Conservation (phyloP, 2,329 filamentous ascomycete species). For the Colletotrichum chlorophyti region DNA sequence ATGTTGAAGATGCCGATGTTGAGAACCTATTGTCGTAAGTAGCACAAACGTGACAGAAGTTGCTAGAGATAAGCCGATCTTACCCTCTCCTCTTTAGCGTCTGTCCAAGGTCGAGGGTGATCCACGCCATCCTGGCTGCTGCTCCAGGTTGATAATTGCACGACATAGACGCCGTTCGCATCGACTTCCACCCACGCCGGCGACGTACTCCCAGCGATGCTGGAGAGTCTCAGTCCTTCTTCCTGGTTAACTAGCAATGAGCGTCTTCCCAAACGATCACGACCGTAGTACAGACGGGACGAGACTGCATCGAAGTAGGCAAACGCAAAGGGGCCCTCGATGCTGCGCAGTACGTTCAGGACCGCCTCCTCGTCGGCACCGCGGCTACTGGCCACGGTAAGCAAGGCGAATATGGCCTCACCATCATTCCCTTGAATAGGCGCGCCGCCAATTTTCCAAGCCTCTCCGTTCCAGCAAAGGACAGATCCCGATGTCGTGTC, state of each 20-base stretch:
- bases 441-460: constrained; percentile 74
- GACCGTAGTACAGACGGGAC: constrained; percentile 76
- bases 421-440: constrained; percentile 80
- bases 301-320: constrained; percentile 75
- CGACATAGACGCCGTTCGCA: constrained; percentile 79
- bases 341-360: constrained; percentile 60
- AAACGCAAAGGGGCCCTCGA: constrained; percentile 89
- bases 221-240: constrained; percentile 69
- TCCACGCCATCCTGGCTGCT: background rate
- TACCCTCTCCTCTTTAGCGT: constrained; percentile 45
- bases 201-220: constrained; percentile 64
- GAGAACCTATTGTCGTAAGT: constrained; percentile 58
- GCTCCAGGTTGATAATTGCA: constrained; percentile 55
- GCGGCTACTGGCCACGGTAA: constrained; percentile 53
- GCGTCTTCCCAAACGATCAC: constrained; percentile 86
- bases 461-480: constrained; percentile 97
- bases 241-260: constrained; percentile 73
- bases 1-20: constrained; percentile 61
- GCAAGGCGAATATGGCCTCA: constrained; percentile 66
- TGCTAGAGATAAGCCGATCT: constrained; percentile 44
- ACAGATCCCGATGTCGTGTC: constrained; percentile 64
- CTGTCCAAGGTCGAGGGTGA: constrained; percentile 38
- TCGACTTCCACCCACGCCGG: constrained; percentile 79
- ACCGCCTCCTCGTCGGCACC: constrained; percentile 43
- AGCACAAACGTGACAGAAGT: constrained; percentile 36